Percentiles rank a stretch among this genome's conserved stretches.
phyloP scores from a whole-genome alignment of 495 filamentous ascomycete species.

The Penicillium paradoxum region DNA sequence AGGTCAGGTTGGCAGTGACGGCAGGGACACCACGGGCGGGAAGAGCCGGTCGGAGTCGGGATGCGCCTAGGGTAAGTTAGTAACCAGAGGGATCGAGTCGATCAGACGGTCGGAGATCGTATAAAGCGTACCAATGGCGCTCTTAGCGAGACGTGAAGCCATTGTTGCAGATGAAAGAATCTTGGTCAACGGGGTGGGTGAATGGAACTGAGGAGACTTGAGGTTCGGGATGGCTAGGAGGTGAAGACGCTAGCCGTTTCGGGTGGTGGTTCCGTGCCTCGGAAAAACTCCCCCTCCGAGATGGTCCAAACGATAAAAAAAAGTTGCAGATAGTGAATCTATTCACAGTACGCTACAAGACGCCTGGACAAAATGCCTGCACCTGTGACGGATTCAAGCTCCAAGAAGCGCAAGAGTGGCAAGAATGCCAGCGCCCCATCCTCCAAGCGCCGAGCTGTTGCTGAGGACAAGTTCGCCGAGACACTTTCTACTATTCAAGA shows the following conservation, averaged over 20 bases:
- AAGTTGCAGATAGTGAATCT: slow-evolving; percentile 13
- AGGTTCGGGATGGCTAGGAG: slow-evolving; percentile 67
- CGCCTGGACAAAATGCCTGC: slow-evolving; percentile 30
- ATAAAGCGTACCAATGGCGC: slow-evolving; percentile 72
- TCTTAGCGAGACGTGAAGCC: slow-evolving; percentile 92
- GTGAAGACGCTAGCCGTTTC: slow-evolving; percentile 75
- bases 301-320: slow-evolving; percentile 30
- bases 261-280: slow-evolving; percentile 56
- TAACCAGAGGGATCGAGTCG: slow-evolving; percentile 14
- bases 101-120: neutral
- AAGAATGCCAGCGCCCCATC: slow-evolving; percentile 33
- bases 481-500: slow-evolving; percentile 54
- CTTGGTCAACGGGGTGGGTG: slow-evolving; percentile 36
- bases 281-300: slow-evolving; percentile 41
- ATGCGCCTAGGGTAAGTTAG: slow-evolving; percentile 61
- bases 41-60: slow-evolving; percentile 76
- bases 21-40: slow-evolving; percentile 63
- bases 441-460: slow-evolving; percentile 44
- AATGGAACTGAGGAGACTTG: slow-evolving; percentile 45
- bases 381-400: slow-evolving; percentile 19
- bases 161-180: slow-evolving; percentile 57
- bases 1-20: slow-evolving; percentile 57
- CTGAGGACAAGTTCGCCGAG: slow-evolving; percentile 42
- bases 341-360: neutral
- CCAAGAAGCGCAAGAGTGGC: slow-evolving; percentile 41